A percentile compares a stretch with the other conserved stretches of the same genome.
phyloP scores from a whole-genome alignment of 2,329 filamentous ascomycete species.

The Colletotrichum godetiae region DNA sequence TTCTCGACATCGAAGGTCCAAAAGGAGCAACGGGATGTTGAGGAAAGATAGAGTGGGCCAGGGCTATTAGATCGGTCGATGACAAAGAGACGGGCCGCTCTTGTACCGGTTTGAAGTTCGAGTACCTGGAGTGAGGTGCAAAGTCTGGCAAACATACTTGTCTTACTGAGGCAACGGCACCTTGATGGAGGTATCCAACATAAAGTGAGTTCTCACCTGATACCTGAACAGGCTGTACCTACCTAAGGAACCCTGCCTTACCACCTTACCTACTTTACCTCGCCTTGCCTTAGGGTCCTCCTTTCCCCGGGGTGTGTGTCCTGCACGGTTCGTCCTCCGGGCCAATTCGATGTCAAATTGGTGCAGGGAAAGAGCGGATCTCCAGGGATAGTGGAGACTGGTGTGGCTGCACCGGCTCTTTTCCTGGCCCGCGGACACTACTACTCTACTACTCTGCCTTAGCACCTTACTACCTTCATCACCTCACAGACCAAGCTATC shows the following conservation, averaged over 20 bases:
- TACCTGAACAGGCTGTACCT: neutral
- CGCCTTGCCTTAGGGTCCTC: neutral
- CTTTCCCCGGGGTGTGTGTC: neutral
- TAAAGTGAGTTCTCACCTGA: neutral
- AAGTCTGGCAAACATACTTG: neutral
- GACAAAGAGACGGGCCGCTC: neutral
- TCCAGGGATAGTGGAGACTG: neutral
- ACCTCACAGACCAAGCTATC: neutral
- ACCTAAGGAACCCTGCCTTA: neutral
- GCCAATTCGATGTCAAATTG: neutral
- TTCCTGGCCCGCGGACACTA: neutral
- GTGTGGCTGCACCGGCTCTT: neutral
- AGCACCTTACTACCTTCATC: neutral
- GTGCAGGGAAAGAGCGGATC: neutral
- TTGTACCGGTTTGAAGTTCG: neutral
- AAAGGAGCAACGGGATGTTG: neutral
- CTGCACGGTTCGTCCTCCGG: neutral
- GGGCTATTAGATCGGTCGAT: neutral
- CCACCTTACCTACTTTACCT: neutral
- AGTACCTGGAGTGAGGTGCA: neutral
- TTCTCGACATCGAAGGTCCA: neutral
- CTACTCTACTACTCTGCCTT: neutral
- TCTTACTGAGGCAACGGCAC: neutral
- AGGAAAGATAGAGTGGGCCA: neutral
- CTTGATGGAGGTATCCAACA: neutral